Evolutionary conservation across 495 filamentous ascomycete genomes (phyloP), one percentile per base, ranked within the genome.

Genomic region (Beverwykella pulmonaria): DNA sequence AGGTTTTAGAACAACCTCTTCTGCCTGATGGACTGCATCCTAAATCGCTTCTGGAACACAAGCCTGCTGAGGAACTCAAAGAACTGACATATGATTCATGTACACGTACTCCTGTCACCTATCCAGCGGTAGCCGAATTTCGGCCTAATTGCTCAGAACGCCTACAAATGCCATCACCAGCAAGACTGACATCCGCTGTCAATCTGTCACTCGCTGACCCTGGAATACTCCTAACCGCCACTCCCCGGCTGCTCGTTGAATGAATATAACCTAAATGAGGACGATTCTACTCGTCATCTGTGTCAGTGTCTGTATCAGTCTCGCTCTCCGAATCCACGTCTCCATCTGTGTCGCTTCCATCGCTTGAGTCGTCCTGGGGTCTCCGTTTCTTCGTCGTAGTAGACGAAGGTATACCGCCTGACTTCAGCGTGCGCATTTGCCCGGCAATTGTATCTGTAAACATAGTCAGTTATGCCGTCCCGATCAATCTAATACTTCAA

Each of bases 371-470:
- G 20, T 80, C 81, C 61, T 82, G 76, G 73, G 80, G 70, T 79
- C 70, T 72, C 73, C 73, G 73, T 76, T 78, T 80, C 81, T 74
- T 83, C 82, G 78, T 23, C 75, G 68, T 85, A 82, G 67, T 82
- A 76, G 22, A 85, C 7, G 34, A 83, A 77, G 77, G 70, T 55
- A 76, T 59, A 48, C 84, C 83, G 41, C 87, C 87, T 4, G 84
- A 84, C 77, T 94, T 95, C 57, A 97, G 84, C 0, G 91, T 89
- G 47, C 87, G 87, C 94, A 98, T 97, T 79, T 96, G 92, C 57
- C 94, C 95, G 23, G 92, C 93, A 72, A 98, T 81, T 1, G 94
- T 92, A 79, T 97, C 94, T 98, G 54, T 46, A 44, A 58, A 50
- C n/a, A 54, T n/a, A 27, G 56, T 61, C 26, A 59, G 55, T 65